A percentile compares a stretch with the other conserved stretches of the same genome.
These are phyloP conservation scores for Sporothrix inflata DNA, from an alignment of 2,329 filamentous ascomycete genomes.

Conservation along the genomic window DNA sequence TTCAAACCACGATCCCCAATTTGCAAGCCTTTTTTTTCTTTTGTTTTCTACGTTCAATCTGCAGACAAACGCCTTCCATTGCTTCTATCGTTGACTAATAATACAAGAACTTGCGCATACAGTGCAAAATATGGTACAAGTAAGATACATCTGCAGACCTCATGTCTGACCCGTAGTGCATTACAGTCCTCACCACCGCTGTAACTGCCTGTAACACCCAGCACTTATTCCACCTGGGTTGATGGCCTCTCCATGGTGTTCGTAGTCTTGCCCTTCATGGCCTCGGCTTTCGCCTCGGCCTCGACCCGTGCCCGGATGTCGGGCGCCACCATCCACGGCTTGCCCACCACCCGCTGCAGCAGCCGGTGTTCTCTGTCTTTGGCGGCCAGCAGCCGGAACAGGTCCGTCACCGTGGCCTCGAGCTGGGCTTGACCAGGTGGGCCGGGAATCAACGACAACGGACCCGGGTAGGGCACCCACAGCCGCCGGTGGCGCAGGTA, in stretches of 20 bases:
- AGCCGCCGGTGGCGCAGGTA: constrained; percentile 4
- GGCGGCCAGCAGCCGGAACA: constrained; percentile 17
- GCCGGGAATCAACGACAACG: background rate
- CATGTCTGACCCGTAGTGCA: background rate
- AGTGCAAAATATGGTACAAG: background rate
- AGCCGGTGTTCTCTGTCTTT: constrained; percentile 8
- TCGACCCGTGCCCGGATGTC: background rate
- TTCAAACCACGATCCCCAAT: background rate
- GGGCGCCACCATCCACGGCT: constrained; percentile 10
- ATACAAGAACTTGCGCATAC: background rate
- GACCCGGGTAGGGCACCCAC: background rate
- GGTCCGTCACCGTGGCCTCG: background rate
- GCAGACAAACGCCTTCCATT: too few relatives aligned
- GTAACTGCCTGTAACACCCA: too few relatives aligned
- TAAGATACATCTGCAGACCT: background rate
- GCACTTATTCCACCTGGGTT: too few relatives aligned
- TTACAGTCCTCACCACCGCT: too few relatives aligned
- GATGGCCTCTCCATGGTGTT: background rate
- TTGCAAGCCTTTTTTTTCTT: background rate
- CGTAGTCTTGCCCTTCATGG: background rate
- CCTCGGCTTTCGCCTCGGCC: background rate
- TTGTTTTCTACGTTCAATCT: background rate
- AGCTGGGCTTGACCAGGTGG: background rate
- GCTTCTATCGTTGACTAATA: too few relatives aligned
- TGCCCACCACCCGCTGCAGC: constrained; percentile 10